phyloP scores from a whole-genome alignment of 2,329 filamentous ascomycete species.

The Leptographium wingfieldii region DNA sequence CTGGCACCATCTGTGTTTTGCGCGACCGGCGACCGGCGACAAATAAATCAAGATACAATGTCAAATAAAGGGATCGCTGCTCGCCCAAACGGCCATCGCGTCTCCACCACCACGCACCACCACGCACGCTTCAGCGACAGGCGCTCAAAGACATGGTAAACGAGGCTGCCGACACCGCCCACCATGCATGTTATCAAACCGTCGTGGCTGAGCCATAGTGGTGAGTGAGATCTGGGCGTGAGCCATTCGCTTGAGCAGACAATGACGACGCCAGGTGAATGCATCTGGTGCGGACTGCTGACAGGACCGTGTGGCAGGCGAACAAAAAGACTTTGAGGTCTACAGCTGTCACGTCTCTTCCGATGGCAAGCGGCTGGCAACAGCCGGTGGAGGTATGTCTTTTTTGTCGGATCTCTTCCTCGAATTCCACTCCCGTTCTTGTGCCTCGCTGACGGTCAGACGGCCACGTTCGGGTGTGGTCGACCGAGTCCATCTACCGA shows the following conservation, averaged over 20 bases:
- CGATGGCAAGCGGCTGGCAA: conserved; percentile 82
- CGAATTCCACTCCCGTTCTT: neutral
- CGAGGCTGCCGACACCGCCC: conserved; percentile 9
- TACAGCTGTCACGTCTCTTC: conserved; percentile 97
- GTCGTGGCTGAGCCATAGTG: conserved; percentile 89
- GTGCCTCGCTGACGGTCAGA: conserved; percentile 31
- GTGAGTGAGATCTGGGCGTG: conserved; percentile 28
- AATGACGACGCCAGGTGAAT: neutral
- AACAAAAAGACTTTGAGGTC: conserved; percentile 96
- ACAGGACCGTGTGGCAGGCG: conserved; percentile 39
- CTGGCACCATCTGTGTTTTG: neutral
- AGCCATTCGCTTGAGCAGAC: neutral
- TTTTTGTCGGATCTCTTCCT: too few species aligned
- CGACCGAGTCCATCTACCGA: conserved; percentile 82
- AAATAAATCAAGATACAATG: neutral
- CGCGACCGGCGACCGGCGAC: neutral
- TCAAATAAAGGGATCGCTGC: neutral
- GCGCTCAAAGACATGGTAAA: conserved; percentile 12
- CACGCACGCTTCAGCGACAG: neutral
- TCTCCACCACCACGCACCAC: neutral
- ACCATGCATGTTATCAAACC: conserved; percentile 85
- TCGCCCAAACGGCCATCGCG: neutral
- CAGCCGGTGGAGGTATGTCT: conserved; percentile 72
- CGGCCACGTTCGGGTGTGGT: conserved; percentile 96
- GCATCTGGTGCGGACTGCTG: neutral